phyloP scores from a whole-genome alignment of 768 basidiomycete species.

The Cystobasidium onofrii region DNA sequence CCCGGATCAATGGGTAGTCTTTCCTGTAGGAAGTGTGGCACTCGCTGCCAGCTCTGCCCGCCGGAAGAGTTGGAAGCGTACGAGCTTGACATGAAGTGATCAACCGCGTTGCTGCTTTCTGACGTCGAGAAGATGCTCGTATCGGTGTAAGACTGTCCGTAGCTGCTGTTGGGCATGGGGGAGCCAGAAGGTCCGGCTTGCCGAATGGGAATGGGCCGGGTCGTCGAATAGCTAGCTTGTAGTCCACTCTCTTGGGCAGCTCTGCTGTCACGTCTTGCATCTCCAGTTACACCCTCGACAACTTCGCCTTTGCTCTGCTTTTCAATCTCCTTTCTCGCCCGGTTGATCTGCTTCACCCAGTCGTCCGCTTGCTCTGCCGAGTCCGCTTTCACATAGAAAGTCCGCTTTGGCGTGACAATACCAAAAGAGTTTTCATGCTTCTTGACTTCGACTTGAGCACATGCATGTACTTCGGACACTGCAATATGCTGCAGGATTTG shows the following conservation, averaged over 20 bases:
- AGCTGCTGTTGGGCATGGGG: neutral
- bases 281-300: neutral
- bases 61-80: neutral
- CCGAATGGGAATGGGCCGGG: neutral
- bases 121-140: slow-evolving; percentile 3
- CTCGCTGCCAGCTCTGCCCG: neutral
- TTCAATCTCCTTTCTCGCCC: slow-evolving; percentile 12
- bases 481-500: slow-evolving; percentile 80
- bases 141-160: neutral
- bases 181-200: neutral
- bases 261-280: neutral
- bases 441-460: slow-evolving; percentile 77
- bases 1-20: neutral
- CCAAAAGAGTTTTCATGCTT: slow-evolving; percentile 82
- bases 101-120: slow-evolving; percentile 7
- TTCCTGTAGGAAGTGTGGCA: neutral
- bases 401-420: slow-evolving; percentile 77
- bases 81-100: neutral
- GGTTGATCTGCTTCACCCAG: slow-evolving; percentile 56
- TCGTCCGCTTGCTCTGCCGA: slow-evolving; percentile 61
- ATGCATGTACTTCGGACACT: slow-evolving; percentile 78
- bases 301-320: neutral
- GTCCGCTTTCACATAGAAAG: slow-evolving; percentile 81
- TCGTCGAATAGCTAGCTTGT: neutral
- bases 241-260: neutral